A percentile compares a stretch with the other conserved stretches of the same genome.
phyloP scores from a whole-genome alignment of 2,329 filamentous ascomycete species.

The Penicillium sp. region DNA sequence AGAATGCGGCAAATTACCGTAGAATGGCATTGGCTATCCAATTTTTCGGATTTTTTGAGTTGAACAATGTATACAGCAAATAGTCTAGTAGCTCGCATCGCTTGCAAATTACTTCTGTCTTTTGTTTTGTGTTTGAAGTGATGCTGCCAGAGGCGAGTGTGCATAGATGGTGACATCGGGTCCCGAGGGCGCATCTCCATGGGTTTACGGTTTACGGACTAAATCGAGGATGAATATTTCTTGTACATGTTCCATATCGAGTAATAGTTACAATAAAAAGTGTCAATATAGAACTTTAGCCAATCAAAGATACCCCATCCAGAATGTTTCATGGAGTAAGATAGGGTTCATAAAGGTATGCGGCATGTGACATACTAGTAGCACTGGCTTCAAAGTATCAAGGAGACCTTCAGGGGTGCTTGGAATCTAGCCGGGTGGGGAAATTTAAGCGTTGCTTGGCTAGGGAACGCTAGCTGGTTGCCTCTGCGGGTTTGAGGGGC shows the following conservation, averaged over 20 bases:
- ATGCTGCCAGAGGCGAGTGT: not conserved
- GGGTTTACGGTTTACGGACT: not conserved
- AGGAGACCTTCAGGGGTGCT: too few relatives aligned
- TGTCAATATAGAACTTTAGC: not conserved
- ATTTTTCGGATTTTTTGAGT: not conserved
- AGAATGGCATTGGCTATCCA: not conserved
- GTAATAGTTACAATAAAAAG: not conserved
- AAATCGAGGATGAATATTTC: not conserved
- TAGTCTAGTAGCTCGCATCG: not conserved
- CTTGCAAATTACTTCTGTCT: not conserved
- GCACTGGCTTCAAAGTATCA: not conserved
- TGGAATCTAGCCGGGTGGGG: not conserved
- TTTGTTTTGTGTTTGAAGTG: not conserved
- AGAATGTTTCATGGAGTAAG: not conserved
- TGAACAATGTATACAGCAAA: too few relatives aligned
- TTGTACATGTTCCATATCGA: not conserved
- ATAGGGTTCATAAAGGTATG: not conserved
- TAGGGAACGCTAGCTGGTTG: not conserved
- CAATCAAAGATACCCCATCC: not conserved
- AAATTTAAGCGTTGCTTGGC: not conserved
- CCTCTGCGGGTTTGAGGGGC: not conserved
- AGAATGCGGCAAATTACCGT: slow-evolving; percentile 10
- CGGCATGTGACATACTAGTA: not conserved
- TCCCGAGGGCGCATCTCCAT: not conserved
- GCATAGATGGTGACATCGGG: not conserved